Conservation (phyloP, 129 eudicot species). For the Calendula officinalis region DNA sequence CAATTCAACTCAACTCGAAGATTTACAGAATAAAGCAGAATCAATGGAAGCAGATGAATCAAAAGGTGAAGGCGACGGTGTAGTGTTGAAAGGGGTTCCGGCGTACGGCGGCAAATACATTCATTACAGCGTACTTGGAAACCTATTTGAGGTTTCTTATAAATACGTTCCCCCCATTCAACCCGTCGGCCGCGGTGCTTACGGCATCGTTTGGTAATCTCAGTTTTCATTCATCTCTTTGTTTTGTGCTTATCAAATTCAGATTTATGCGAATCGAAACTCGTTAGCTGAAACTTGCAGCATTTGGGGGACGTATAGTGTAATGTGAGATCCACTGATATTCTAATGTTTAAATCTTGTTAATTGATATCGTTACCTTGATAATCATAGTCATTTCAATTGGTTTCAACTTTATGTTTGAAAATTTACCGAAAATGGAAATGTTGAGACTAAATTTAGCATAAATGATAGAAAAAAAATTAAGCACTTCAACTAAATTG, state of each 20-base stretch:
- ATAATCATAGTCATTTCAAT: not conserved
- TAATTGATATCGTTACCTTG: not conserved
- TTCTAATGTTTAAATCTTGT: not conserved
- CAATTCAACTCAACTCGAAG: constrained; percentile 1
- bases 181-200: constrained; percentile 82
- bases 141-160: constrained; percentile 61
- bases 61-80: constrained; percentile 16
- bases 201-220: constrained; percentile 71
- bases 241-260: not conserved
- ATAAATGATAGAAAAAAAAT: not conserved
- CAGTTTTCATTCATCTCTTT: not conserved
- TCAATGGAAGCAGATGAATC: constrained; percentile 24
- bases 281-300: constrained; percentile 20
- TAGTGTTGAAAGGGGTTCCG: constrained; percentile 38
- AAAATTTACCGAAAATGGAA: not conserved
- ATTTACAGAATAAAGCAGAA: not conserved
- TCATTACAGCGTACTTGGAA: constrained; percentile 61
- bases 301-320: not conserved
- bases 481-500: not conserved
- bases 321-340: not conserved
- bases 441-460: constrained; percentile 3
- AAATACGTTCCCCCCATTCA: constrained; percentile 65
- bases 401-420: not conserved
- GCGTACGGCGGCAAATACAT: constrained; percentile 56
- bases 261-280: too few species aligned